Evolutionary conservation across 805 yeast species (phyloP).

Genomic region (Blastobotrys peoriensis): DNA sequence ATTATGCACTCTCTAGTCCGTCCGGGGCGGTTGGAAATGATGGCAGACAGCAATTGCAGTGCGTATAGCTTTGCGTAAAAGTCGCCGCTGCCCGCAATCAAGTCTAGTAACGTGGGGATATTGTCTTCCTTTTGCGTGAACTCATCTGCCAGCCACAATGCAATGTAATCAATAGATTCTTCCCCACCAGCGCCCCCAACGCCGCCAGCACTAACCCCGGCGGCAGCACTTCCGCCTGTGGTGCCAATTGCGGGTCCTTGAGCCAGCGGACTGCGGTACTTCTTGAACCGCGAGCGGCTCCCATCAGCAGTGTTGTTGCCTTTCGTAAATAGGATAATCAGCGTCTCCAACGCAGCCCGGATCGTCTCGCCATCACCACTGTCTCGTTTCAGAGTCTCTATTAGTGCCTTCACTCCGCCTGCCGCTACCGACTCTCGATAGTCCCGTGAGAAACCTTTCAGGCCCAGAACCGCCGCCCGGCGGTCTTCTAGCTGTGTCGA

Average conservation of each 20-base stretch:
- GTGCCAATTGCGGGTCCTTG: conserved; percentile 61
- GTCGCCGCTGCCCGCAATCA: conserved; percentile 47
- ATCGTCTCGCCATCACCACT: conserved; percentile 62
- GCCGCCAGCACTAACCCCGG: not conserved
- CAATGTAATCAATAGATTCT: conserved; percentile 65
- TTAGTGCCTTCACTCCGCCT: conserved; percentile 69
- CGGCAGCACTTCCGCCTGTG: not conserved
- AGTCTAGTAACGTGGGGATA: conserved; percentile 43
- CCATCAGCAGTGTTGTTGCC: conserved; percentile 42
- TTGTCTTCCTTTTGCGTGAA: conserved; percentile 52
- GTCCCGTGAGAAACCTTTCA: conserved; percentile 83
- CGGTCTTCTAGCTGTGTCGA: conserved; percentile 79
- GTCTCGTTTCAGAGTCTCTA: conserved; percentile 61
- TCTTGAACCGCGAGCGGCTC: conserved; percentile 24
- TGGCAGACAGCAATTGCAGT: conserved; percentile 76
- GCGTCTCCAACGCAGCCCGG: conserved; percentile 78
- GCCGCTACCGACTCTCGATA: conserved; percentile 89
- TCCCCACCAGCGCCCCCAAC: conserved; percentile 64
- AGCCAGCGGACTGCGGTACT: conserved; percentile 26
- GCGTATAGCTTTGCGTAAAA: conserved; percentile 78
- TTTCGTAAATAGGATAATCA: conserved; percentile 72
- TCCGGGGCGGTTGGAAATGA: conserved; percentile 67
- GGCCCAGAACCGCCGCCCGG: conserved; percentile 82
- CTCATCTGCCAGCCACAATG: conserved; percentile 94
- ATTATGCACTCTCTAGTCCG: conserved; percentile 70